Evolutionary conservation across 352 stramenopile genomes (phyloP).

Genomic region (Pythium phragmitis): DNA sequence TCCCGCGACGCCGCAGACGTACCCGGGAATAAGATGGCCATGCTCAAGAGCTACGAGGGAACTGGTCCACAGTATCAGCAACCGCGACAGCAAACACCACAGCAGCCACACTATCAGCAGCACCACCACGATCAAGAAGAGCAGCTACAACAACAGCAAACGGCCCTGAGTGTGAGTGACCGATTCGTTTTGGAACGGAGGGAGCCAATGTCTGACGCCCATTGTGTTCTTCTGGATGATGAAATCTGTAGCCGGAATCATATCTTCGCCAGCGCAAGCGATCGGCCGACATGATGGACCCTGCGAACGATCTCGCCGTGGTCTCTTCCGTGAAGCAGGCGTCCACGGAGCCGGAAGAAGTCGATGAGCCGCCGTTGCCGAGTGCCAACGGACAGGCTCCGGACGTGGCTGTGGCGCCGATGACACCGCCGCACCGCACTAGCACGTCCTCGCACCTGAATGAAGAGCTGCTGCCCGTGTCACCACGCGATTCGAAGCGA

Average conservation of each 20-base stretch:
- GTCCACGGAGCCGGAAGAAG: slow-evolving; percentile 4
- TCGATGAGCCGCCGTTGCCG: slow-evolving; percentile 13
- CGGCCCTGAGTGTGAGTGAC: slow-evolving; percentile 11
- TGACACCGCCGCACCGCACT: slow-evolving; percentile 14
- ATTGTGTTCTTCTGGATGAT: neutral
- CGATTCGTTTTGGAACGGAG: neutral
- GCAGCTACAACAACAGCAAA: neutral
- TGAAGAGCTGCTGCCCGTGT: slow-evolving; percentile 6
- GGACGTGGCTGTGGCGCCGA: neutral
- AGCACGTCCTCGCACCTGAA: neutral
- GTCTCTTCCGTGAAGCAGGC: neutral
- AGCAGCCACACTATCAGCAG: neutral
- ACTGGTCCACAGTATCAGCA: neutral
- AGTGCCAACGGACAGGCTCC: neutral
- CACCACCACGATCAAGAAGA: neutral
- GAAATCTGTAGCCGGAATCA: slow-evolving; percentile 15
- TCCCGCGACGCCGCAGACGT: neutral
- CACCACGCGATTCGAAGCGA: slow-evolving; percentile 24
- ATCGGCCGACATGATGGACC: slow-evolving; percentile 29
- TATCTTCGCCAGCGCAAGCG: slow-evolving; percentile 24
- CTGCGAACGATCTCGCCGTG: neutral
- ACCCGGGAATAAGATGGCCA: slow-evolving; percentile 1
- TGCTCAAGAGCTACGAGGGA: neutral
- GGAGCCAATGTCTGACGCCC: neutral
- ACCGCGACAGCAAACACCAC: neutral